These are phyloP conservation scores for Trichosporon coremiiforme DNA, from an alignment of 1,284 basidiomycete genomes.

Conservation along the genomic window DNA sequence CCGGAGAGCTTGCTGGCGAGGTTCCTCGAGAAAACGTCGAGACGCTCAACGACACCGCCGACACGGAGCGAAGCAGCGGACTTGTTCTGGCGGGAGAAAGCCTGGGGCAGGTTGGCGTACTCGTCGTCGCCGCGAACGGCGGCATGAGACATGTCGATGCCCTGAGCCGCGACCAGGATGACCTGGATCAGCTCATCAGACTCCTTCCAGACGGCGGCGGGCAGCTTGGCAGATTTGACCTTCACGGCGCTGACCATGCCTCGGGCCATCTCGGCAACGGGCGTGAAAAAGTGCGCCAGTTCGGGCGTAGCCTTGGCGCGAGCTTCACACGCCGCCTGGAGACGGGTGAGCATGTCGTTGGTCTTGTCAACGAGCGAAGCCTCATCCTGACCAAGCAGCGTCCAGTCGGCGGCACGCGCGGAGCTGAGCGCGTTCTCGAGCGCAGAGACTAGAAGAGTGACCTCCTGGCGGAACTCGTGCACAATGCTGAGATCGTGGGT, in stretches of 20 bases:
- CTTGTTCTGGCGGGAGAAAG: constrained; percentile 37
- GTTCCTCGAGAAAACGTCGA: constrained; percentile 35
- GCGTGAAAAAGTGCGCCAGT: constrained; percentile 60
- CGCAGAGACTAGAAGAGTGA: constrained; percentile 31
- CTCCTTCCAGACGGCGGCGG: constrained; percentile 37
- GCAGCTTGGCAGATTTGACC: constrained; percentile 18
- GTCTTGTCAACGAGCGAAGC: constrained; percentile 27
- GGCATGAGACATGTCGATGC: constrained; percentile 55
- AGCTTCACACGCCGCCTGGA: constrained; percentile 9
- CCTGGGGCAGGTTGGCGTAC: constrained; percentile 44
- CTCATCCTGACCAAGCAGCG: constrained; percentile 40
- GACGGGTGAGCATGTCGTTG: constrained; percentile 22
- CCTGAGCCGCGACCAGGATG: constrained; percentile 67
- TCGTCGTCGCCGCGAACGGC: constrained; percentile 43
- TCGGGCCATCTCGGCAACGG: constrained; percentile 61
- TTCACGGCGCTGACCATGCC: constrained; percentile 22
- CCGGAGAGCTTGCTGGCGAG: constrained; percentile 28
- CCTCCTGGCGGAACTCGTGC: constrained; percentile 40
- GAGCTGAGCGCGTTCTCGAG: constrained; percentile 34
- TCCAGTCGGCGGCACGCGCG: constrained; percentile 31
- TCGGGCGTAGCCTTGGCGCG: constrained; percentile 49
- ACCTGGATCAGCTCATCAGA: constrained; percentile 63
- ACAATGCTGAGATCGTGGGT: constrained; percentile 35
- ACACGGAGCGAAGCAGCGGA: constrained; percentile 44
- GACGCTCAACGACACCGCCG: constrained; percentile 44